A percentile compares a stretch with the other conserved stretches of the same genome.
Evolutionary conservation across 768 basidiomycete species (phyloP).

Genomic region (Russula vinacea): DNA sequence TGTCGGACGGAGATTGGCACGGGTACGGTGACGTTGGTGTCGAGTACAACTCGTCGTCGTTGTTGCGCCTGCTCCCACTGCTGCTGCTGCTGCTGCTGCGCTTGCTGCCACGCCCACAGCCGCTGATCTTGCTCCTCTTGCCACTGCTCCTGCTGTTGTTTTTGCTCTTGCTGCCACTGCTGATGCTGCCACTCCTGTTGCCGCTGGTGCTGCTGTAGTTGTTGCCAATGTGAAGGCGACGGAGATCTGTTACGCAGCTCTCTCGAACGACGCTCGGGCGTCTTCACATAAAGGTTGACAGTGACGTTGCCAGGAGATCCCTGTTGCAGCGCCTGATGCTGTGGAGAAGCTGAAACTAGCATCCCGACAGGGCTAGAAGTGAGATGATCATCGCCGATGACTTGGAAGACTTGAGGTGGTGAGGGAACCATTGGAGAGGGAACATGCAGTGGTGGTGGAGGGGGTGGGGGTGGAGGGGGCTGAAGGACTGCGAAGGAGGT

Average conservation of each 20-base stretch:
- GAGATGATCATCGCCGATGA: not conserved
- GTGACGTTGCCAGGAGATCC: not conserved
- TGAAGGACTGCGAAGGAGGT: not conserved
- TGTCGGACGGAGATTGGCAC: too few species aligned
- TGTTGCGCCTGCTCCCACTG: not conserved
- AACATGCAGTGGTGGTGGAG: not conserved
- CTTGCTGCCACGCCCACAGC: too few species aligned
- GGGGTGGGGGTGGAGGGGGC: not conserved
- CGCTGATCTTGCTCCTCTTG: too few species aligned
- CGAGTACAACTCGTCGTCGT: too few species aligned
- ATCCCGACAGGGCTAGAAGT: too few species aligned
- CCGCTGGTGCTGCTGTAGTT: not conserved
- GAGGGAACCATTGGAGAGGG: conserved; percentile 1
- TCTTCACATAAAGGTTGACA: not conserved
- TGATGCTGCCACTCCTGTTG: not conserved
- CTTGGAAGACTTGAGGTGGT: not conserved
- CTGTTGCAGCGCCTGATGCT: not conserved
- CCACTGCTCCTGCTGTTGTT: not conserved
- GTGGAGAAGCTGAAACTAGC: not conserved
- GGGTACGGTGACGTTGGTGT: too few species aligned
- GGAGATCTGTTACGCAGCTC: not conserved
- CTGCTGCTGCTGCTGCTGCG: not conserved
- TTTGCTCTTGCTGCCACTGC: not conserved
- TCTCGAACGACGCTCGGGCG: not conserved
- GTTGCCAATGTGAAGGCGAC: not conserved